Evolutionary conservation across 2,329 filamentous ascomycete species (phyloP), one percentile per base, ranked within the genome.

Genomic region (Cladophialophora carrionii): DNA sequence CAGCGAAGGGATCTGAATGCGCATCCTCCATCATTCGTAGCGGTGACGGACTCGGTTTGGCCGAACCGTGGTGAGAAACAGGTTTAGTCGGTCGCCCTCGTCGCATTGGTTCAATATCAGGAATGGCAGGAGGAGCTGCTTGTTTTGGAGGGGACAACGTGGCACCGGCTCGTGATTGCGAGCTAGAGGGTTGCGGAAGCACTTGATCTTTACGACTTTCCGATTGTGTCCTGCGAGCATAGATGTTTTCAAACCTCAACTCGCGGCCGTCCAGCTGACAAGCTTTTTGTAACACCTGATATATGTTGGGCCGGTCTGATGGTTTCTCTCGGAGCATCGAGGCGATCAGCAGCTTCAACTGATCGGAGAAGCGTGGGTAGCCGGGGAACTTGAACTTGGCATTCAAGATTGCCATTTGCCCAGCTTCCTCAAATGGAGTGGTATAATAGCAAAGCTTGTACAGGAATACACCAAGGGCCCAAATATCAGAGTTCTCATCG

Each of bases 391-490:
- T 93, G 83, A 91, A 98, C 77, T 88, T 96, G 57, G 95, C 95
- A 75, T 98, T 98, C 67, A 99, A 81, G 69, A 99, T 99, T 12
- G 95, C 95, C 81, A 98, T 90, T 80, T 97, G 94, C 29, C 95
- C 95, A 74, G 96, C 92, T 69, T 98, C 94, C 79, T 99, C 95
- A 73, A 99, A 99, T 0, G 95, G 95, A 5, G 95, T 99, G 1
- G 95, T 99, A 78, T 99, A 99, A 79, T 98, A 99, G 81, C 95
- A 99, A 67, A 99, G 84, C 82, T 99, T 99, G 82, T 99, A 99
- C 61, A 99, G 80, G 64, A 99, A 81, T 49, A 99, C 95, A 4
- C 95, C 95, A 67, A 99, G 80, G 0, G 95, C 95, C 95, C 93
- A 99, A 32, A 99, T 97, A 77, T 99, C 95, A 56, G 93, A 96